A percentile compares a stretch with the other conserved stretches of the same genome.
These are phyloP conservation scores for Leccinum arenicola DNA, from an alignment of 768 basidiomycete genomes.

Conservation along the genomic window DNA sequence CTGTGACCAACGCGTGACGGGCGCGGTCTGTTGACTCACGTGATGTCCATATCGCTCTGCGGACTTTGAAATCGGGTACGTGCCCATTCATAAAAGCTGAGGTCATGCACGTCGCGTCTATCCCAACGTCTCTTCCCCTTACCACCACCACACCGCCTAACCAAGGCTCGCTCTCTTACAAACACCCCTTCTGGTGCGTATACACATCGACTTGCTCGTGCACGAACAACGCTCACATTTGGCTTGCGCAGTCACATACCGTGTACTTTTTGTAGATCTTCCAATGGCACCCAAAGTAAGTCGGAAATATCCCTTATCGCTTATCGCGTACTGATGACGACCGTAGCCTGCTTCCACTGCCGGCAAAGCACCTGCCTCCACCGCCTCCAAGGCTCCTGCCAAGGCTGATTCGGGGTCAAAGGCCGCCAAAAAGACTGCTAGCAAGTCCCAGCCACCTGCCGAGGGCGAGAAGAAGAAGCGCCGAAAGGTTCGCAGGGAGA, in stretches of 20 bases:
- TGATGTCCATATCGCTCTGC: conserved; percentile 24
- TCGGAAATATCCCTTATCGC: background rate
- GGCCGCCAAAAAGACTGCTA: conserved; percentile 60
- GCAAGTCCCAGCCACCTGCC: conserved; percentile 48
- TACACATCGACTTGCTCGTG: background rate
- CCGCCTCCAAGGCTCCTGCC: conserved; percentile 58
- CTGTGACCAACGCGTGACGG: conserved; percentile 33
- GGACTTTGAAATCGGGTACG: conserved; percentile 33
- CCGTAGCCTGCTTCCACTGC: conserved; percentile 41
- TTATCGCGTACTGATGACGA: conserved; percentile 9
- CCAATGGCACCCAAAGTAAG: conserved; percentile 40
- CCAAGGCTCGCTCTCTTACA: conserved; percentile 18
- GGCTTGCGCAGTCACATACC: conserved; percentile 23
- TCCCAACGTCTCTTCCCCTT: conserved; percentile 23
- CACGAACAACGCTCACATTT: conserved; percentile 13
- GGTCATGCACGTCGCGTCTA: conserved; percentile 28
- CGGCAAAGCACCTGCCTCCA: conserved; percentile 46
- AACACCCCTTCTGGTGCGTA: conserved; percentile 25
- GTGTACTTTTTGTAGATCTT: conserved; percentile 31
- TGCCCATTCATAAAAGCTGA: conserved; percentile 35
- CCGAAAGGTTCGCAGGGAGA: conserved; percentile 78
- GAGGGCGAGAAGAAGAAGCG: conserved; percentile 79
- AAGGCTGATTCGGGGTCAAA: conserved; percentile 42
- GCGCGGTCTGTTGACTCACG: conserved; percentile 37
- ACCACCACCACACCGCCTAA: conserved; percentile 31